Percentiles rank a stretch among this genome's conserved stretches.
These are phyloP conservation scores for Elsinoe arachidis DNA, from an alignment of 2,329 filamentous ascomycete species.

Conservation along the genomic window DNA sequence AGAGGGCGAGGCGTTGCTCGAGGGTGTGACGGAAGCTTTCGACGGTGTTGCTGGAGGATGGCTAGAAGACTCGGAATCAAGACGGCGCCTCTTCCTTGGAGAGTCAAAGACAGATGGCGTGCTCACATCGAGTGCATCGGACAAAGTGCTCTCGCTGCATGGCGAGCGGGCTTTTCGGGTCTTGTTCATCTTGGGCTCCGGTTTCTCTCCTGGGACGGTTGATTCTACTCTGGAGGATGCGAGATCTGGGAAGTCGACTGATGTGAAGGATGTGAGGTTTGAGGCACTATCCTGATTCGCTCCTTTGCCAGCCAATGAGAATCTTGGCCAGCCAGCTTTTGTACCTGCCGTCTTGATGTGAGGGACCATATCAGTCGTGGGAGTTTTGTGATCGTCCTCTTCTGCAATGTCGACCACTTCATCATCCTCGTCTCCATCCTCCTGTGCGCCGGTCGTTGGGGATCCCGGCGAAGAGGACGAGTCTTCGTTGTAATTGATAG, in stretches of 20 bases:
- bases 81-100: background rate
- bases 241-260: background rate
- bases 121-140: slow-evolving; percentile 3
- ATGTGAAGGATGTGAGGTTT: slow-evolving; percentile 1
- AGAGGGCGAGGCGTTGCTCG: background rate
- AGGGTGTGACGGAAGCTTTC: background rate
- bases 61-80: background rate
- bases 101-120: background rate
- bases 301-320: background rate
- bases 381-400: background rate
- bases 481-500: background rate
- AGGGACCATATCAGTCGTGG: too few species aligned
- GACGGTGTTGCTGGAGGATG: background rate
- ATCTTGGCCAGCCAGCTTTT: background rate
- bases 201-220: background rate
- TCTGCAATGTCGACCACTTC: background rate
- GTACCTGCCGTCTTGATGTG: background rate
- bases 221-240: background rate
- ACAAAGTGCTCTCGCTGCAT: background rate
- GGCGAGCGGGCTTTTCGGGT: background rate
- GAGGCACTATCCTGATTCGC: background rate
- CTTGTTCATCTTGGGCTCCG: background rate
- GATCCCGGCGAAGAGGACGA: background rate
- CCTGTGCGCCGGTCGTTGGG: background rate
- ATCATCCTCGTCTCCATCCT: background rate